These are phyloP conservation scores for Vitis hybrid DNA, from an alignment of 177 flowering plant species.

Conservation along the genomic window DNA sequence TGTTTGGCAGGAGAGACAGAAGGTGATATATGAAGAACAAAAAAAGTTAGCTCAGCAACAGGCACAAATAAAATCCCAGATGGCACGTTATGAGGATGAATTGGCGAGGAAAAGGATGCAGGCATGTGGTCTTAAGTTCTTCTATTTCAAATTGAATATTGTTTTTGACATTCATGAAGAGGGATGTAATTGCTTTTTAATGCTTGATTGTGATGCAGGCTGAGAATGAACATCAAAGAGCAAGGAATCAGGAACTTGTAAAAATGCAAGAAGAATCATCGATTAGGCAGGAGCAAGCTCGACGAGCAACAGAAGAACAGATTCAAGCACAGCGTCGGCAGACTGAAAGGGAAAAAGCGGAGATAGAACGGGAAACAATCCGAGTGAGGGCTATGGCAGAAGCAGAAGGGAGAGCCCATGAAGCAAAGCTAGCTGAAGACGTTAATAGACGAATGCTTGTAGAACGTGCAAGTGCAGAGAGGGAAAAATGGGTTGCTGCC, in stretches of 20 bases:
- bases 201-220: constrained; percentile 43
- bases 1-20: constrained; percentile 76
- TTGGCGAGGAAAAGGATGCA: constrained; percentile 94
- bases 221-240: constrained; percentile 78
- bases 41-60: constrained; percentile 79
- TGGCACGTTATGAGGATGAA: constrained; percentile 93
- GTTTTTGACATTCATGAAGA: not conserved
- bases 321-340: constrained; percentile 84
- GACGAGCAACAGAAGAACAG: constrained; percentile 86
- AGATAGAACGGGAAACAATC: constrained; percentile 86
- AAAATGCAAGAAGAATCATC: constrained; percentile 91
- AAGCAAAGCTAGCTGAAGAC: constrained; percentile 88
- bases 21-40: constrained; percentile 83
- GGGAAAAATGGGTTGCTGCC: constrained; percentile 96
- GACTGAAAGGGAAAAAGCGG: constrained; percentile 92
- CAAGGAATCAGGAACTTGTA: constrained; percentile 92
- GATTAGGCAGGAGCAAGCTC: constrained; percentile 75
- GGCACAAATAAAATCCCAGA: constrained; percentile 84
- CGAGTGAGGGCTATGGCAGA: constrained; percentile 81
- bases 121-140: constrained; percentile 36
- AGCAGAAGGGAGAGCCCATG: constrained; percentile 97
- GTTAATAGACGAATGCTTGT: constrained; percentile 71
- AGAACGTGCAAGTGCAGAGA: constrained; percentile 78
- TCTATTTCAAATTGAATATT: constrained; percentile 1
- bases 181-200: constrained; percentile 2